Conservation (phyloP, 306 rosid genomes). For the Pyrus pyrifolia region DNA sequence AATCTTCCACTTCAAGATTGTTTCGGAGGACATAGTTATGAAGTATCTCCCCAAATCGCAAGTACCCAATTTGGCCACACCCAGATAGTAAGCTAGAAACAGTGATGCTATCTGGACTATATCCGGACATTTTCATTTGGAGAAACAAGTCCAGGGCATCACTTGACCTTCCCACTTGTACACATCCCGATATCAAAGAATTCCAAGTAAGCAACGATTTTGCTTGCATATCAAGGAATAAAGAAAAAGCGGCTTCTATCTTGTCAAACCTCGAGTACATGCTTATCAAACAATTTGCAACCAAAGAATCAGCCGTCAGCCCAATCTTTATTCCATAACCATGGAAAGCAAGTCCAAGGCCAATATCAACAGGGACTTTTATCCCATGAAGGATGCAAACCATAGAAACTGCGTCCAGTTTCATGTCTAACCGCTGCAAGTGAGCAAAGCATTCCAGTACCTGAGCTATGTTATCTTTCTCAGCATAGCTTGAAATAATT, state of each 20-base stretch:
- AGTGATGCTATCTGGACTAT: slow-evolving; percentile 55
- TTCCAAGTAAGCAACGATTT: slow-evolving; percentile 62
- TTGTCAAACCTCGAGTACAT: slow-evolving; percentile 67
- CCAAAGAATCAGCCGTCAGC: slow-evolving; percentile 37
- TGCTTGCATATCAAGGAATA: slow-evolving; percentile 41
- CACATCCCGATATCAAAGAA: slow-evolving; percentile 70
- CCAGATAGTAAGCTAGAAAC: slow-evolving; percentile 64
- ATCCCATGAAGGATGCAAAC: slow-evolving; percentile 72
- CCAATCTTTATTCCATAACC: slow-evolving; percentile 55
- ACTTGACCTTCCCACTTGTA: slow-evolving; percentile 60
- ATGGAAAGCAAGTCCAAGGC: slow-evolving; percentile 56
- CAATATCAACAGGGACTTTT: slow-evolving; percentile 36
- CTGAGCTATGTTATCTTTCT: slow-evolving; percentile 37
- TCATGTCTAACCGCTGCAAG: slow-evolving; percentile 41
- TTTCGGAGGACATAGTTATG: slow-evolving; percentile 53
- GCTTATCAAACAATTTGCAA: slow-evolving; percentile 68
- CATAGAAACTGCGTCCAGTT: slow-evolving; percentile 60
- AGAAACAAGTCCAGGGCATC: slow-evolving; percentile 55
- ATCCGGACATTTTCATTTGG: slow-evolving; percentile 50
- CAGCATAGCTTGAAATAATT: slow-evolving; percentile 52
- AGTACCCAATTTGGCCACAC: slow-evolving; percentile 61
- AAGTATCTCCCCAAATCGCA: slow-evolving; percentile 51
- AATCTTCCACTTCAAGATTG: slow-evolving; percentile 49
- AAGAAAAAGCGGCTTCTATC: slow-evolving; percentile 36
- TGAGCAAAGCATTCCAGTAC: slow-evolving; percentile 40